Percentiles rank a stretch among this genome's conserved stretches.
phyloP scores from a whole-genome alignment of 108 stramenopile species.

The Fragilaria radians region DNA sequence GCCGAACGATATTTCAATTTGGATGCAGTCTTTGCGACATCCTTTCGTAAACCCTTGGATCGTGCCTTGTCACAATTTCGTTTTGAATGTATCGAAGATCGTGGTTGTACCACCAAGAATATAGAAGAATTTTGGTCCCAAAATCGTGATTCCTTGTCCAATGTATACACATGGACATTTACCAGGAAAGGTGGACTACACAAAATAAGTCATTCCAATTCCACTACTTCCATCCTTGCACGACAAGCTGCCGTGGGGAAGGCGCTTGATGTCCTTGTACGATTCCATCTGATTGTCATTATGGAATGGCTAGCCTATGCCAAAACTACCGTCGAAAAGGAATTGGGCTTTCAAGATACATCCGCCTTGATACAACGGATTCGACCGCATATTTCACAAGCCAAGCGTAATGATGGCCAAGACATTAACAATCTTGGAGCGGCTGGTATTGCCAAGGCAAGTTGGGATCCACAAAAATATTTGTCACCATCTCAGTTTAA shows the following conservation, averaged over 20 bases:
- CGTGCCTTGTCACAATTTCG: constrained; percentile 79
- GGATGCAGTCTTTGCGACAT: constrained; percentile 71
- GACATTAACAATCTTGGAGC: constrained; percentile 63
- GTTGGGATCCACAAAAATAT: constrained; percentile 64
- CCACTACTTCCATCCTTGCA: background rate
- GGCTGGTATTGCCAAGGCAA: constrained; percentile 61
- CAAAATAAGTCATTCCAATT: background rate
- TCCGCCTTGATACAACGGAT: constrained; percentile 54
- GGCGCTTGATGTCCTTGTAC: constrained; percentile 58
- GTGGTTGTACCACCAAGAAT: constrained; percentile 60
- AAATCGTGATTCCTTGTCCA: constrained; percentile 53
- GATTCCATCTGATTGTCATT: constrained; percentile 61
- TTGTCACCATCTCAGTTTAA: constrained; percentile 45
- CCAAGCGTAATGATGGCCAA: constrained; percentile 66
- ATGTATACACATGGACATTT: constrained; percentile 77
- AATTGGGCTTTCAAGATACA: constrained; percentile 64
- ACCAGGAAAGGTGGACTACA: constrained; percentile 1
- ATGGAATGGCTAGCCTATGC: constrained; percentile 86
- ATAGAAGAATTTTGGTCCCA: constrained; percentile 62
- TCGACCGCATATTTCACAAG: constrained; percentile 64
- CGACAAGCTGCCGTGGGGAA: constrained; percentile 40
- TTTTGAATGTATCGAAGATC: constrained; percentile 79
- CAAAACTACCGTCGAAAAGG: constrained; percentile 36
- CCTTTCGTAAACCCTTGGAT: constrained; percentile 72
- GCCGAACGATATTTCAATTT: constrained; percentile 52